phyloP scores from a whole-genome alignment of 768 basidiomycete genomes.

The Mycena pura region DNA sequence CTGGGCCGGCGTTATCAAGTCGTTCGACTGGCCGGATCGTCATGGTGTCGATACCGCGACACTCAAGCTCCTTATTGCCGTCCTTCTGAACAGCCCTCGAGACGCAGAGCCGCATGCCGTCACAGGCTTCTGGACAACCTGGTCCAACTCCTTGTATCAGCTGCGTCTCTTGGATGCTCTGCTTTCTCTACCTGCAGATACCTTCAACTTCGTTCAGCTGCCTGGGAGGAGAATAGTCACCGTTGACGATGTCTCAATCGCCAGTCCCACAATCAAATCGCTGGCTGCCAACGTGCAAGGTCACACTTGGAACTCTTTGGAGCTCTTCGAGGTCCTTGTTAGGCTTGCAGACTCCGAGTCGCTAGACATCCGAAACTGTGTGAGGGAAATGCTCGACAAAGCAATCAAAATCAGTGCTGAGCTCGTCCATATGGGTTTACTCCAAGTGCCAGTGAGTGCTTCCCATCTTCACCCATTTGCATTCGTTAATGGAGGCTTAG shows the following conservation, averaged over 20 bases:
- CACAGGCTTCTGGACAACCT: constrained; percentile 83
- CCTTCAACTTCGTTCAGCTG: constrained; percentile 90
- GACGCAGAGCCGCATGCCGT: constrained; percentile 81
- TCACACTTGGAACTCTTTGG: constrained; percentile 93
- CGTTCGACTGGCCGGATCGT: constrained; percentile 86
- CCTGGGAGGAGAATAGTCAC: constrained; percentile 86
- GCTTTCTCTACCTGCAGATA: constrained; percentile 86
- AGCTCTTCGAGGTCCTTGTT: constrained; percentile 89
- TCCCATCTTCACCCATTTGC: neutral
- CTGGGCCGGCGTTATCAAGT: constrained; percentile 83
- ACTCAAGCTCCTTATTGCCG: constrained; percentile 86
- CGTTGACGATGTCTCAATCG: constrained; percentile 83
- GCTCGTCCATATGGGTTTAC: constrained; percentile 89
- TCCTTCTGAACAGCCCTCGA: constrained; percentile 83
- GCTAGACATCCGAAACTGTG: constrained; percentile 73
- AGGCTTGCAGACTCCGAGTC: constrained; percentile 76
- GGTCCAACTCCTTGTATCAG: constrained; percentile 87
- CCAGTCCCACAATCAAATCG: constrained; percentile 91
- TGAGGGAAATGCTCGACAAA: constrained; percentile 92
- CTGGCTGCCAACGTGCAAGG: constrained; percentile 90
- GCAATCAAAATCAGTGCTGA: constrained; percentile 94
- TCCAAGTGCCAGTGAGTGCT: constrained; percentile 84
- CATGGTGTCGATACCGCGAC: constrained; percentile 89
- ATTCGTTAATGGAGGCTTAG: constrained; percentile 39
- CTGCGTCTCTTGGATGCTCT: constrained; percentile 88